A percentile compares a stretch with the other conserved stretches of the same genome.
These are phyloP conservation scores for Suillus paluster DNA, from an alignment of 768 basidiomycete genomes.

Conservation along the genomic window DNA sequence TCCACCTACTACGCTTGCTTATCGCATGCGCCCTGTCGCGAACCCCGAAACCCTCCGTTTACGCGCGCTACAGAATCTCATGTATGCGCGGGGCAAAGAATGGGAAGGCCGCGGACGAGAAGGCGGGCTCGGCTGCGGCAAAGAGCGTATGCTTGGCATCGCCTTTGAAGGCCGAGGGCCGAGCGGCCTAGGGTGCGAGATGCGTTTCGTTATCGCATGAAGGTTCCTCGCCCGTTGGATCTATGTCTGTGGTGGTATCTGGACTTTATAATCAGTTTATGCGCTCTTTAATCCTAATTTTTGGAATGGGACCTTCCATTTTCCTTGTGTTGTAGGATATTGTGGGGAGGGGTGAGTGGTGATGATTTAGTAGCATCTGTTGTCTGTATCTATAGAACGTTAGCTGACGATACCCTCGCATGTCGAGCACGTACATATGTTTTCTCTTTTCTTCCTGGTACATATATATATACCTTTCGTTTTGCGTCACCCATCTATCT, in stretches of 20 bases:
- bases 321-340: neutral
- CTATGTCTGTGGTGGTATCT: constrained; percentile 16
- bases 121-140: constrained; percentile 55
- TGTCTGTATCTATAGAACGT: constrained; percentile 15
- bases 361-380: constrained; percentile 5
- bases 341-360: neutral
- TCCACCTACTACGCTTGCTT: constrained; percentile 34
- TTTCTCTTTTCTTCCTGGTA: neutral
- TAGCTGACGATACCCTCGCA: constrained; percentile 10
- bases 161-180: constrained; percentile 66
- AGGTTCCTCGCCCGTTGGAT: neutral
- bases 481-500: constrained; percentile 14
- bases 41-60: constrained; percentile 65
- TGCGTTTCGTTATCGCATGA: constrained; percentile 38
- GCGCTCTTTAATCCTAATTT: constrained; percentile 37
- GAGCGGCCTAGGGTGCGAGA: constrained; percentile 52
- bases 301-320: constrained; percentile 11
- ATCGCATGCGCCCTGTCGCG: constrained; percentile 59
- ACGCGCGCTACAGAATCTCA: constrained; percentile 62
- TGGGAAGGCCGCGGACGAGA: constrained; percentile 56
- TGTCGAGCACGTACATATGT: constrained; percentile 8
- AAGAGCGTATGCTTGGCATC: constrained; percentile 60
- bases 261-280: constrained; percentile 35
- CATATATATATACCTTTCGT: constrained; percentile 11
- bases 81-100: constrained; percentile 45